These are phyloP conservation scores for Eustoma russellianum DNA, from an alignment of 257 asterid species.

Conservation along the genomic window DNA sequence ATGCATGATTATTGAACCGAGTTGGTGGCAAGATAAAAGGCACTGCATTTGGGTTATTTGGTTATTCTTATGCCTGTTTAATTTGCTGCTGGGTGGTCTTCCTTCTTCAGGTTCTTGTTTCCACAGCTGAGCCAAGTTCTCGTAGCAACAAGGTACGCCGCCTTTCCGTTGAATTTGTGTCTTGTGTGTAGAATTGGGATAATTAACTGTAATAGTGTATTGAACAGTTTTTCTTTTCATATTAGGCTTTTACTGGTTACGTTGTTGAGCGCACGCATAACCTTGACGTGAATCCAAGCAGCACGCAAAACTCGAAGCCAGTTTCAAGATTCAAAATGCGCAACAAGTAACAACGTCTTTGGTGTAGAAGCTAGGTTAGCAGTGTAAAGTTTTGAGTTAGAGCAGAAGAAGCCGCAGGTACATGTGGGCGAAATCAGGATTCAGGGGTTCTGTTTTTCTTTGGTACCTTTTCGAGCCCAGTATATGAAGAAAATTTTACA, in stretches of 20 bases:
- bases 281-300: constrained; percentile 24
- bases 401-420: too few relatives aligned
- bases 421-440: too few relatives aligned
- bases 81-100: neutral
- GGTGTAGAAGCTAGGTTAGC: too few relatives aligned
- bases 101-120: constrained; percentile 11
- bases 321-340: constrained; percentile 76
- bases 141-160: constrained; percentile 17
- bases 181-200: neutral
- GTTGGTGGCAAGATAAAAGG: too few relatives aligned
- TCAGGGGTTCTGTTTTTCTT: too few relatives aligned
- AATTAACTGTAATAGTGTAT: neutral
- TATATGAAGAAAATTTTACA: too few relatives aligned
- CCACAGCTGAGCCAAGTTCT: constrained; percentile 4
- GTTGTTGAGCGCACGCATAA: constrained; percentile 51
- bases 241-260: constrained; percentile 63
- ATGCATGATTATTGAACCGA: too few relatives aligned
- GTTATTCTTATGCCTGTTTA: neutral
- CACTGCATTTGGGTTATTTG: neutral
- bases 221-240: neutral
- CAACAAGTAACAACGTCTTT: too few relatives aligned
- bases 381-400: too few relatives aligned
- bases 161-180: neutral
- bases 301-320: constrained; percentile 46
- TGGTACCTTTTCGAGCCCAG: too few relatives aligned